Percentiles rank a stretch among this genome's conserved stretches.
phyloP scores from a whole-genome alignment of 805 yeast species.

The Clavispora carvajalis region DNA sequence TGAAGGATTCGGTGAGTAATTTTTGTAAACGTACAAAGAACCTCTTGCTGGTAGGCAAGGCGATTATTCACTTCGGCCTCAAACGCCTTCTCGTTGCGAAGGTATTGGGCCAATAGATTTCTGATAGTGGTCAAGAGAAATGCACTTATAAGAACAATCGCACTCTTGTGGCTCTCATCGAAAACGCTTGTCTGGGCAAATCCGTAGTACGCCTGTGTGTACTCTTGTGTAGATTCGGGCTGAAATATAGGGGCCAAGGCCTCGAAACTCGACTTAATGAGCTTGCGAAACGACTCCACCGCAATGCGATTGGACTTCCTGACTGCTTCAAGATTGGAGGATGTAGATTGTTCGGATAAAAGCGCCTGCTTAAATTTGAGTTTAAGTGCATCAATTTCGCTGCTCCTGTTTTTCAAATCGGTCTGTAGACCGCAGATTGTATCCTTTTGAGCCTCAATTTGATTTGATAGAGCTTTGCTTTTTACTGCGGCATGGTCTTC shows the following conservation, averaged over 20 bases:
- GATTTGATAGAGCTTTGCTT: background rate
- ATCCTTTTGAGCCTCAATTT: background rate
- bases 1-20: constrained; percentile 2
- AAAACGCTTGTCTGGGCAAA: constrained; percentile 3
- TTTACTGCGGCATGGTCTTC: background rate
- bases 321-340: background rate
- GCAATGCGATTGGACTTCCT: constrained; percentile 7
- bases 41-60: constrained; percentile 11
- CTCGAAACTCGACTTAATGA: constrained; percentile 9
- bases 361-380: background rate
- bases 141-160: constrained; percentile 5
- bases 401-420: background rate
- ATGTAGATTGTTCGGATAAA: background rate
- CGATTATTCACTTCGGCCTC: constrained; percentile 9
- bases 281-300: constrained; percentile 4
- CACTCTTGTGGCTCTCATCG: constrained; percentile 1
- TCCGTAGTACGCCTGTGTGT: constrained; percentile 6
- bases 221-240: constrained; percentile 9
- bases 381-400: background rate
- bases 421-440: background rate
- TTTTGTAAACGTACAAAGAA: constrained; percentile 7
- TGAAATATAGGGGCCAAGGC: constrained; percentile 9
- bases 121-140: constrained; percentile 8
- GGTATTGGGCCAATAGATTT: constrained; percentile 7
- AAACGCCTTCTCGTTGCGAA: constrained; percentile 8